Conservation (phyloP, 331 rosid species). For the Cucumis variabilis region DNA sequence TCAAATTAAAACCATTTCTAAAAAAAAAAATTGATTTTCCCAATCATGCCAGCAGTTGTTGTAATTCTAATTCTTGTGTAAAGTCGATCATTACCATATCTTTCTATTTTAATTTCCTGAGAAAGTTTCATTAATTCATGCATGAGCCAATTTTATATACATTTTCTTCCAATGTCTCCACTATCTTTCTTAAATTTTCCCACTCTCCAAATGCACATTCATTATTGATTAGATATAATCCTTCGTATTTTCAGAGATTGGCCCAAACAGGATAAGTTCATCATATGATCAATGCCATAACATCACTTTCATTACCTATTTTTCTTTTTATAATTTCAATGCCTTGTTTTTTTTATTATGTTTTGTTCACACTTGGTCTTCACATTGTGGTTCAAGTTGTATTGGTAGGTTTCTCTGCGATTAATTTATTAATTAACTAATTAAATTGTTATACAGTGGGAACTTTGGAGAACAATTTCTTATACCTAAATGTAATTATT, state of each 20-base stretch:
- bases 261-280: conserved; percentile 7
- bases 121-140: not conserved
- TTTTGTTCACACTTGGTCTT: not conserved
- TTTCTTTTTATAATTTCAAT: not conserved
- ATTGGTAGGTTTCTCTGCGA: not conserved
- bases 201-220: not conserved
- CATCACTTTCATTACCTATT: not conserved
- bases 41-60: not conserved
- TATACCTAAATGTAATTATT: not conserved
- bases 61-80: too few species aligned
- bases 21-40: not conserved
- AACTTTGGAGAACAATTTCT: not conserved
- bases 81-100: not conserved
- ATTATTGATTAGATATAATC: not conserved
- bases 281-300: not conserved
- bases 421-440: not conserved
- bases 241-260: not conserved
- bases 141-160: not conserved
- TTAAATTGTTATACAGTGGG: not conserved
- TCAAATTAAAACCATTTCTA: too few species aligned
- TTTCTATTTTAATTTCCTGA: too few species aligned
- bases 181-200: not conserved
- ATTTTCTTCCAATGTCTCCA: not conserved
- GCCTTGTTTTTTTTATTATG: not conserved
- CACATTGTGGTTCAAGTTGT: not conserved